Percentiles rank a stretch among this genome's conserved stretches.
phyloP scores from a whole-genome alignment of 2,329 filamentous ascomycete species.

The Penicillium polonicum region DNA sequence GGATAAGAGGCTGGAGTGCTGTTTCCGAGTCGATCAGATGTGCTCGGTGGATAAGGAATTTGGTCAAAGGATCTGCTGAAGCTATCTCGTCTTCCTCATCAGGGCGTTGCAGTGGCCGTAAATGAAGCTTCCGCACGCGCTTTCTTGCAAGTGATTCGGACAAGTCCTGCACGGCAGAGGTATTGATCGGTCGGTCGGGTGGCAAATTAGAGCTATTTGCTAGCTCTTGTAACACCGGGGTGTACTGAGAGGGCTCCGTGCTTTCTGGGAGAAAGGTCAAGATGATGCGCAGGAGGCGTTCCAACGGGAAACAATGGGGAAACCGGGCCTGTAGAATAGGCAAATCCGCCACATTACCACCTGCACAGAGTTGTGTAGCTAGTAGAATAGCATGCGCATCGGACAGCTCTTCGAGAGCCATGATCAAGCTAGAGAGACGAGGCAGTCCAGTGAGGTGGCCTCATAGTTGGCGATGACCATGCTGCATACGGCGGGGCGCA shows the following conservation, averaged over 20 bases:
- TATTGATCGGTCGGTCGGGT: constrained; percentile 43
- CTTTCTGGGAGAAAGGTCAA: constrained; percentile 63
- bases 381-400: constrained; percentile 59
- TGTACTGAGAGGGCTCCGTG: constrained; percentile 52
- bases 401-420: constrained; percentile 47
- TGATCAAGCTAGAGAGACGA: constrained; percentile 20
- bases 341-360: constrained; percentile 54
- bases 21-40: constrained; percentile 60
- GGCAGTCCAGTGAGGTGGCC: constrained; percentile 29
- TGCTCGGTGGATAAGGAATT: constrained; percentile 61
- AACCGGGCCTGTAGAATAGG: constrained; percentile 52
- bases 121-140: constrained; percentile 51
- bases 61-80: constrained; percentile 50
- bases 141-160: constrained; percentile 52
- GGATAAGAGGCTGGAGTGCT: constrained; percentile 56
- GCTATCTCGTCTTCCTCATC: constrained; percentile 46
- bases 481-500: constrained; percentile 29
- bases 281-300: constrained; percentile 58
- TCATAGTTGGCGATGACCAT: constrained; percentile 24
- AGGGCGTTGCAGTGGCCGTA: constrained; percentile 51
- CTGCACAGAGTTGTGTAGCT: constrained; percentile 56
- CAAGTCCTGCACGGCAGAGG: constrained; percentile 48
- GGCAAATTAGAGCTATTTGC: constrained; percentile 34
- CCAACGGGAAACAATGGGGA: constrained; percentile 49
- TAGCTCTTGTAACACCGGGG: constrained; percentile 50